Base-by-base conservation (phyloP, 208 protist species). In the Wallacemonas sp. region DNA sequence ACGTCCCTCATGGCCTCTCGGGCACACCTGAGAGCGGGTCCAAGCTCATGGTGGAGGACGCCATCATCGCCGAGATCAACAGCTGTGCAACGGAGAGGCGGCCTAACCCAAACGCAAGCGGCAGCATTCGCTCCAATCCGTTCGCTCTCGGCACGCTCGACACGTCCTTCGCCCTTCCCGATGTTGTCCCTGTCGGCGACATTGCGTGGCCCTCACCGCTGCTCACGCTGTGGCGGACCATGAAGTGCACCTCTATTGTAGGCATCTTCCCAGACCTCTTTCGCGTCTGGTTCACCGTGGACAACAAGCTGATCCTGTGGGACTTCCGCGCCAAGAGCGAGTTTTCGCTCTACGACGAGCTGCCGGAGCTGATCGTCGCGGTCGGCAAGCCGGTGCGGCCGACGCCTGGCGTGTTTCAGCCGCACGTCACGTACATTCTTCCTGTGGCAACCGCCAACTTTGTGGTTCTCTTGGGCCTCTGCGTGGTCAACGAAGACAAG, bases 261-360 rank as follows among this genome's bases (percentile, higher is more conserved):
- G 91, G 91, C 54, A 65, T 94, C 20, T 97, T 97, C 65, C 72
- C 87, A 28, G 48, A 61, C 12, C 57, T 97, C 14, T 87, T 73
- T 14, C 86, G 91, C 23, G 85, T 82, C n/a, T 97, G 89, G 87
- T 81, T 94, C 62, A 91, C 86, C 10, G 82, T 91, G 7, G 91
- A 97, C 72, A 92, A 93, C 75, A 77, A 89, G 65, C 61, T 97
- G 2, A 65, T 93, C 16, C 61, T 94, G 16, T 97, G 91, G 87
- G 86, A 94, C 61, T 97, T 86, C 72, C 76, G 84, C 33, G 79
- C 80, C 12, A 83, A 81, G 8, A 76, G 77, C 14, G 85, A 97
- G 74, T 91, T 93, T 57, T 74, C 76, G n/a, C 61, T 90, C 23
- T 97, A 79, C 54, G 87, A 93, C 45, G 86, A 96, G 41, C 87